Evolutionary conservation across 148 eudicot species (phyloP), one percentile per base, ranked within the genome.

Genomic region (Spergularia marina): DNA sequence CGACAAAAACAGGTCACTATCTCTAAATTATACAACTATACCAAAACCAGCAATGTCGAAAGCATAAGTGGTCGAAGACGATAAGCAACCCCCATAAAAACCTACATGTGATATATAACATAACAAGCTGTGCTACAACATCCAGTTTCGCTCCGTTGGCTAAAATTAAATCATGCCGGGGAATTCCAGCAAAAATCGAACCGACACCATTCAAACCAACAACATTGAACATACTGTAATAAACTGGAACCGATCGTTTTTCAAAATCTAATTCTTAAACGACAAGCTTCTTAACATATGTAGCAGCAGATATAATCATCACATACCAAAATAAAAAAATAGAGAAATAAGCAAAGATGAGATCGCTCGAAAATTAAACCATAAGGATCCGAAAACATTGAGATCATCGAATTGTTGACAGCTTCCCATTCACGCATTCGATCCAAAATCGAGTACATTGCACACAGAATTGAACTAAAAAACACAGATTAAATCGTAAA

Each of bases 321-420:
- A 23, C 25, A 23, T 23, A 23, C 25, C 1, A 23, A 20, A 3
- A 3, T 12, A 44, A 44, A 44, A 40, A 49, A 14, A 47, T 9
- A 36, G 5, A 14, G 10, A 7, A 13, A 1, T 73, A 68, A 59
- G 49, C 65, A 56, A 54, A 44, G 64, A 23, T 30, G 4, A 20
- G 63, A 71, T 64, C 66, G 54, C 54, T 12, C 51, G n/a, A 71
- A 40, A 47, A 25, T 51, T 23, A 52, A 51, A 74, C 68, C 67
- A 52, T 54, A 54, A 53, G 75, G 58, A 81, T 80, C 78, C 87
- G 72, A 18, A 71, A 71, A 76, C 68, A 65, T 7, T n/a, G 36
- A 39, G 73, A 78, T 58, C 64, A 71, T 8, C 16, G 63, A 36
- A 82, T 52, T 62, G 3, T 9, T 4, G 49, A 21, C 52, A 16